A percentile compares a stretch with the other conserved stretches of the same genome.
Evolutionary conservation across 805 yeast species (phyloP).

Genomic region (Wickerhamiella nectarea): DNA sequence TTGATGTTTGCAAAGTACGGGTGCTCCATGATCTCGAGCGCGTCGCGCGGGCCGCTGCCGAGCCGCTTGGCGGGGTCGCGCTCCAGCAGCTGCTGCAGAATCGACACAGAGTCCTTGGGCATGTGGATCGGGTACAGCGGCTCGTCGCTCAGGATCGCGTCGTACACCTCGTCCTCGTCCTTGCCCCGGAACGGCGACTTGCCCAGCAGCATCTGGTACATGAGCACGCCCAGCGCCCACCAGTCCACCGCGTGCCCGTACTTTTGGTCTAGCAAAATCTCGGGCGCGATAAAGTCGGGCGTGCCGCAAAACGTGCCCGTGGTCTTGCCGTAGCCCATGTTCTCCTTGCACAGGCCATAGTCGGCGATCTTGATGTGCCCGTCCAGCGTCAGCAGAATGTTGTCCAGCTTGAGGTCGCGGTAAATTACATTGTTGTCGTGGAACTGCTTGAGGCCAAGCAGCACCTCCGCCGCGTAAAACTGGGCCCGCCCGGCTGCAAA

Average conservation of each 20-base stretch:
- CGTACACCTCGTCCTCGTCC: slow-evolving; percentile 92
- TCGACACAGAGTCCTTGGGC: slow-evolving; percentile 93
- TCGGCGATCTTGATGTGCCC: slow-evolving; percentile 97
- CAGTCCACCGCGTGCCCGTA: slow-evolving; percentile 94
- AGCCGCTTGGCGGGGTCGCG: slow-evolving; percentile 76
- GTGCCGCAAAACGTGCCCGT: slow-evolving; percentile 54
- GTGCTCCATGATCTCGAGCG: slow-evolving; percentile 87
- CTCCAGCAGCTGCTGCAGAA: slow-evolving; percentile 78
- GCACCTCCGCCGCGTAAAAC: slow-evolving; percentile 93
- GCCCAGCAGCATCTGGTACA: slow-evolving; percentile 91
- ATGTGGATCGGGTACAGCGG: slow-evolving; percentile 93
- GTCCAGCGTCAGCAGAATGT: slow-evolving; percentile 70
- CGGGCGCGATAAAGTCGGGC: slow-evolving; percentile 99
- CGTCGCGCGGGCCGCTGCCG: slow-evolving; percentile 82
- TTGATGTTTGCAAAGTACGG: slow-evolving; percentile 82
- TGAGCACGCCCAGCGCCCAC: slow-evolving; percentile 98
- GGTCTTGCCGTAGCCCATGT: slow-evolving; percentile 70
- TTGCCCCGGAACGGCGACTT: slow-evolving; percentile 97
- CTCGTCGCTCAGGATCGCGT: slow-evolving; percentile 91
- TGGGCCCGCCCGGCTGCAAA: slow-evolving; percentile 86
- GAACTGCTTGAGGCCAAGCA: slow-evolving; percentile 78
- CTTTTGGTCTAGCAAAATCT: slow-evolving; percentile 80
- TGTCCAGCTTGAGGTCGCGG: slow-evolving; percentile 91
- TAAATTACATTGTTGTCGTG: slow-evolving; percentile 94
- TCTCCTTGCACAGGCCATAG: slow-evolving; percentile 93